phyloP scores from a whole-genome alignment of 768 basidiomycete species.

The Russula compacta region DNA sequence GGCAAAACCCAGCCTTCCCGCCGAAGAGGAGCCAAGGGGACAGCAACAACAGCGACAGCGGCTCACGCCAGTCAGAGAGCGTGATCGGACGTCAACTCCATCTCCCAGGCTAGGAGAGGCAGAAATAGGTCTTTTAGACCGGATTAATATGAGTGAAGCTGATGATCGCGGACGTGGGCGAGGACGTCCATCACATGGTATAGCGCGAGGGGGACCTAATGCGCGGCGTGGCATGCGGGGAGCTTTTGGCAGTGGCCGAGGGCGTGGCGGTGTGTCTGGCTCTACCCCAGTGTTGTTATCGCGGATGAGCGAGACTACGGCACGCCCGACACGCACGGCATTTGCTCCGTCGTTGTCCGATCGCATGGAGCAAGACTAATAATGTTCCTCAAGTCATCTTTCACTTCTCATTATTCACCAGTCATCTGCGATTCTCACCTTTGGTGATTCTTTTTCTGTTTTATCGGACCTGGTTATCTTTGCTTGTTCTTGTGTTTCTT shows the following conservation, averaged over 20 bases:
- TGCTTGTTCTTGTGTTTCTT: background rate
- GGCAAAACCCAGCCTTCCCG: background rate
- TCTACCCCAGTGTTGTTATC: background rate
- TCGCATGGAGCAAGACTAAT: slow-evolving; percentile 8
- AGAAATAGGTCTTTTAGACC: slow-evolving; percentile 1
- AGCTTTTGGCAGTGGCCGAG: background rate
- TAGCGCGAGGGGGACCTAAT: background rate
- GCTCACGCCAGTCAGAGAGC: background rate
- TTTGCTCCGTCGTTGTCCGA: background rate
- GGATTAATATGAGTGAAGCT: slow-evolving; percentile 4
- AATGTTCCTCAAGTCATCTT: background rate
- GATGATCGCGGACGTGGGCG: background rate
- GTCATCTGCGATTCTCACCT: background rate
- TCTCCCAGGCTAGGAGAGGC: background rate
- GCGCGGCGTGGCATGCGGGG: background rate
- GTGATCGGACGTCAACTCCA: background rate
- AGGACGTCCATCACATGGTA: background rate
- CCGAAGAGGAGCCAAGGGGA: background rate
- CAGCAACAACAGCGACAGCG: background rate
- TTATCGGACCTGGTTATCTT: too few relatives aligned
- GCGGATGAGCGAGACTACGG: slow-evolving; percentile 2
- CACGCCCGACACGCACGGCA: background rate
- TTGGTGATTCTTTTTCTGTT: background rate
- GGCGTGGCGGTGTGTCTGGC: background rate
- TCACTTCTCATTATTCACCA: background rate